Evolutionary conservation across 352 stramenopile species (phyloP), one percentile per base, ranked within the genome.

Genomic region (Globisporangium orthogonon): DNA sequence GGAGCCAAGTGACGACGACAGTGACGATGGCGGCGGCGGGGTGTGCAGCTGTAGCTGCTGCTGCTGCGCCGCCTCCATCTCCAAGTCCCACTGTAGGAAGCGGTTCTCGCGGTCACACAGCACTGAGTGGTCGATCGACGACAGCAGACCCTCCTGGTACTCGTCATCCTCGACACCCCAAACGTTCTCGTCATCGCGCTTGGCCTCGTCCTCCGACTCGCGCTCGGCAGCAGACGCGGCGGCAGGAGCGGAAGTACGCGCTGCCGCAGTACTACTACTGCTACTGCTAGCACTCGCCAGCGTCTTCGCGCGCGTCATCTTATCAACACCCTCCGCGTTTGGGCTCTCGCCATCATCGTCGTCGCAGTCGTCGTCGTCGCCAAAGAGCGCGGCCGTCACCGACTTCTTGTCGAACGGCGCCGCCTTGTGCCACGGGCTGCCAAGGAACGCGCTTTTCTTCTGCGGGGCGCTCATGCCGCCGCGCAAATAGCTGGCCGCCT

Each of bases 41-140:
- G 45, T 66, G 15, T 58, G 54, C 45, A 48, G 63, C 60, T 64
- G 64, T 41, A 61, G 76, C 31, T 56, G 62, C 56, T 61, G 71
- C 61, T 61, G 67, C 18, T 72, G 57, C 56, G 72, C 65, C 11
- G 66, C 67, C 52, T 79, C 79, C 33, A 81, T 76, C 57, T 90
- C 76, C 7, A 89, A 44, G 51, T 87, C 78, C 78, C 78, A 89
- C 56, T 87, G 76, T 51, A 89, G 54, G 53, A 92, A 92, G 2
- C 83, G 78, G 60, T 92, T 92, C 60, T 90, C 78, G 28, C 81
- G 81, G 60, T 92, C 83, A 49, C 83, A 92, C 35, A 92, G 65
- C 47, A 89, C 80, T 14, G 78, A 74, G 52, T 90, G 83, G 53
- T 92, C 83, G 54, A 92, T 92, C 3, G 76, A 89, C 11, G 74